These are phyloP conservation scores for Pugionium dolabratum DNA, from an alignment of 345 rosid genomes.

Conservation along the genomic window DNA sequence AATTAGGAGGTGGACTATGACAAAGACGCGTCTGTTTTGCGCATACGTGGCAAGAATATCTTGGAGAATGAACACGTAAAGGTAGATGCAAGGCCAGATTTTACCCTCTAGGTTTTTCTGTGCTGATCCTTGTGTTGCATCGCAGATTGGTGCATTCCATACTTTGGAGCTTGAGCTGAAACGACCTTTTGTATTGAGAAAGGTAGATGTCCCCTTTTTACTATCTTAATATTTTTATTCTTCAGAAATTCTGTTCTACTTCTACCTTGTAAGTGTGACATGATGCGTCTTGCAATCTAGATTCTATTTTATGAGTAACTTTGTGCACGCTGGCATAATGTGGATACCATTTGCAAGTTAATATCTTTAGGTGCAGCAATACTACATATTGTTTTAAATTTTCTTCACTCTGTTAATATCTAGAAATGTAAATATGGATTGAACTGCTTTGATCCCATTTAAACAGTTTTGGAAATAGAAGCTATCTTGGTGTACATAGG, in stretches of 20 bases:
- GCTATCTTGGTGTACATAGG: not conserved
- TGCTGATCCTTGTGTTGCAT: constrained; percentile 21
- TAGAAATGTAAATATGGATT: not conserved
- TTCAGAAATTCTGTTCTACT: constrained; percentile 7
- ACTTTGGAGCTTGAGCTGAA: constrained; percentile 82
- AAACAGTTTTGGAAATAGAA: constrained; percentile 5
- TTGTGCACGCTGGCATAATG: not conserved
- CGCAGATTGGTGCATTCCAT: constrained; percentile 91
- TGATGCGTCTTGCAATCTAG: constrained; percentile 4
- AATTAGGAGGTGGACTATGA: constrained; percentile 77
- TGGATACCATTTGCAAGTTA: constrained; percentile 6
- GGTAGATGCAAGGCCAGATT: constrained; percentile 44
- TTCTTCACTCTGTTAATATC: not conserved
- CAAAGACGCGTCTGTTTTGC: constrained; percentile 71
- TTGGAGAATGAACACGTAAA: constrained; percentile 87
- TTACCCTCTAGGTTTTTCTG: not conserved
- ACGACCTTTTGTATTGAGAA: constrained; percentile 83
- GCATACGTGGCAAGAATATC: constrained; percentile 86
- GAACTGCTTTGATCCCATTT: not conserved
- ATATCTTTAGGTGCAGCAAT: not conserved
- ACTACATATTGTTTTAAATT: not conserved
- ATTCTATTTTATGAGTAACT: not conserved
- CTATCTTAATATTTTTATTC: not conserved
- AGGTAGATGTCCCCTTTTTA: constrained; percentile 48
- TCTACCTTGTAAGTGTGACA: constrained; percentile 12